These are phyloP conservation scores for Tolypocladium paradoxum DNA, from an alignment of 2,329 filamentous ascomycete species.

Conservation along the genomic window DNA sequence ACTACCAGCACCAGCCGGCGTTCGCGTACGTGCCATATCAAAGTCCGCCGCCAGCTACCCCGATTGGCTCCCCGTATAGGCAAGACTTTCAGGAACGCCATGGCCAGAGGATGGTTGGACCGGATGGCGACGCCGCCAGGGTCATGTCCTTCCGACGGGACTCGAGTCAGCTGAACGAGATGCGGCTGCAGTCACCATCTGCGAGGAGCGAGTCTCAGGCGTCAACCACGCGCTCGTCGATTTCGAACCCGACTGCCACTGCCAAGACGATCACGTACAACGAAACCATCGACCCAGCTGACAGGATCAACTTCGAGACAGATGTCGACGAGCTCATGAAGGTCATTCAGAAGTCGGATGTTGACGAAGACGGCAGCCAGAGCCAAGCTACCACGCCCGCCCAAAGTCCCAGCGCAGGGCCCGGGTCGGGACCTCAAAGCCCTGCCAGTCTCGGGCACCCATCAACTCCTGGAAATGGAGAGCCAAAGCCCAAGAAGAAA, in stretches of 20 bases:
- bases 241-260: conserved; percentile 17
- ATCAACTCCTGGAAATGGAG: conserved; percentile 9
- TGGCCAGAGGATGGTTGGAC: conserved; percentile 8
- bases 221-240: conserved; percentile 13
- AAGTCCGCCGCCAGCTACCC: conserved; percentile 21
- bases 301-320: conserved; percentile 60
- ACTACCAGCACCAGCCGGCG: conserved; percentile 30
- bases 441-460: conserved; percentile 19
- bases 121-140: conserved; percentile 13
- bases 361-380: conserved; percentile 16
- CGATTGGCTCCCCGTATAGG: conserved; percentile 22
- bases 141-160: conserved; percentile 14
- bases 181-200: conserved; percentile 21
- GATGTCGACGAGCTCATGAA: conserved; percentile 84
- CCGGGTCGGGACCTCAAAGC: conserved; percentile 8
- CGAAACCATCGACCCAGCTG: conserved; percentile 32
- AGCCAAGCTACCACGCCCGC: conserved; percentile 14
- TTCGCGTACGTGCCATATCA: conserved; percentile 35
- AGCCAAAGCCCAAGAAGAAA: conserved; percentile 37
- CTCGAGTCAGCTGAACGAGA: conserved; percentile 17
- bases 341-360: conserved; percentile 61
- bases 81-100: conserved; percentile 21
- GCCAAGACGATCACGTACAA: conserved; percentile 34
- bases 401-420: conserved; percentile 8
- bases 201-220: conserved; percentile 21